A percentile compares a stretch with the other conserved stretches of the same genome.
phyloP scores from a whole-genome alignment of 805 yeast species.

The Ogataea siamensis region DNA sequence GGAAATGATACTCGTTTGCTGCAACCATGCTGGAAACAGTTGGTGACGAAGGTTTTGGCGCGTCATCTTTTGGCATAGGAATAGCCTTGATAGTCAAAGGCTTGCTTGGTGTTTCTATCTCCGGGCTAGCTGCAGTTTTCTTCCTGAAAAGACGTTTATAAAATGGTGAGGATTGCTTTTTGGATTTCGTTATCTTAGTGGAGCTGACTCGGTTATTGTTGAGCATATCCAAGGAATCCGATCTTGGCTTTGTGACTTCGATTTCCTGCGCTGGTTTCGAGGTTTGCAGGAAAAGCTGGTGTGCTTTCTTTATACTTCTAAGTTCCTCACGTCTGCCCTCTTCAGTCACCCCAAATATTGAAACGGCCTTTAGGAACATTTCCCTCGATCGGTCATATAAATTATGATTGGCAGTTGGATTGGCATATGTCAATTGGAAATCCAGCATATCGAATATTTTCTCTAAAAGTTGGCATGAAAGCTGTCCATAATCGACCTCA shows the following conservation, averaged over 20 bases:
- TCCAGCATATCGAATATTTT: constrained; percentile 39
- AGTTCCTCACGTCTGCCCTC: constrained; percentile 7
- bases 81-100: not conserved
- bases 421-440: constrained; percentile 35
- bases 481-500: constrained; percentile 30
- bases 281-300: constrained; percentile 11
- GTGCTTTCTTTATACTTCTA: constrained; percentile 8
- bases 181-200: constrained; percentile 20
- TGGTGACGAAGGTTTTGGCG: not conserved
- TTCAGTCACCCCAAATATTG: constrained; percentile 14
- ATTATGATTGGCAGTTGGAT: constrained; percentile 28
- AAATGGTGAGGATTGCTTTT: not conserved
- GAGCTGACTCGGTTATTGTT: constrained; percentile 21
- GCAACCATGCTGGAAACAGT: not conserved
- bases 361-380: constrained; percentile 17
- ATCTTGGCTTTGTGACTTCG: constrained; percentile 16
- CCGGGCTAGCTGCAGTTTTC: not conserved
- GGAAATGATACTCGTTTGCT: constrained; percentile 4
- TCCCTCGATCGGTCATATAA: constrained; percentile 33
- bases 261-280: constrained; percentile 11
- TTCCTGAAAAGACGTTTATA: constrained; percentile 10
- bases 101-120: not conserved
- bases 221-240: constrained; percentile 25
- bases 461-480: constrained; percentile 37
- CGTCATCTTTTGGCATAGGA: not conserved